Base-by-base conservation (phyloP, 2,329 filamentous ascomycete species). In the Epichloe typhina region DNA sequence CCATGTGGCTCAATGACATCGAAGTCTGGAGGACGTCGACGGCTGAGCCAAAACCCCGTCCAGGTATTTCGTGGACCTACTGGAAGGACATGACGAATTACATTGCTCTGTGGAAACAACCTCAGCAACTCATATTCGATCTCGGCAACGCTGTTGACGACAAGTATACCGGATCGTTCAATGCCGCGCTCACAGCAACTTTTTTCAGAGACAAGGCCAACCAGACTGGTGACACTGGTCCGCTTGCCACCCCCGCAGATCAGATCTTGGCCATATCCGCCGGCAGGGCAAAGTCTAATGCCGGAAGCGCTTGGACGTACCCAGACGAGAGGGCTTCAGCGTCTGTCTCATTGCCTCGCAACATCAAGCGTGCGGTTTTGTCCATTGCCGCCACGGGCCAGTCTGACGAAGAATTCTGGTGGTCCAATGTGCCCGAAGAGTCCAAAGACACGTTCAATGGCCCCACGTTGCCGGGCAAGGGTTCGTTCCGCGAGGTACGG, bases 21-120 rank as follows among this genome's bases (percentile, higher is more conserved):
- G 87, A 94, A 63, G 75, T 94, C n/a, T 93, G 85, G 72, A 75
- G 87, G 23, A 90, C 86, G 2, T 89, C 86, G 5, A 94, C 88
- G 1, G 85, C 87, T 4, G 85, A 94, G 67, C 86, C 88, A 1
- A 87, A 80, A 0, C 56, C 59, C 4, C 58, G 69, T 4, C 74
- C 74, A 21, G 87, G 86, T 6, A 89, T 93, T 54, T 69, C 75
- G 43, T 91, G 85, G 84, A 81, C 77, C 1, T 88, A 87, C 61
- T 70, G 82, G 50, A 93, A 91, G 65, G 86, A 94, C 62, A 81
- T 89, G 79, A 86, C 83, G 1, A 73, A 77, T 49, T 90, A 82
- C 61, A 68, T 83, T 15, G 72, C 77, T 4, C 69, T 93, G 12
- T 89, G 87, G 78, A 80, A 76, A 55, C 58, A 73, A 46, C 74